phyloP scores from a whole-genome alignment of 306 rosid species.

The Gastrolobium bilobum region DNA sequence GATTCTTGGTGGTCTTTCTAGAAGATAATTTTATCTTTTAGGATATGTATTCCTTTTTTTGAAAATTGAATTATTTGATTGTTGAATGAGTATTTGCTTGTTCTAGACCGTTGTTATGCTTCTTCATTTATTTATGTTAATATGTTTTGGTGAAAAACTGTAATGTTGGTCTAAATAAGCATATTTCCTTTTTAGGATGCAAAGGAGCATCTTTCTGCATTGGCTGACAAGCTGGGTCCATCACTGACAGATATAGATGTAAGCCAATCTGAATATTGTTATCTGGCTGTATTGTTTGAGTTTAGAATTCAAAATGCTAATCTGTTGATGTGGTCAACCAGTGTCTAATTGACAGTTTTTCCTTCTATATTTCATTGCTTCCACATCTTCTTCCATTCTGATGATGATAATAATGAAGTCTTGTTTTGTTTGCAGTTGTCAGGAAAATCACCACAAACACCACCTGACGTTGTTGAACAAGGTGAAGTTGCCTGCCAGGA shows the following conservation, averaged over 20 bases:
- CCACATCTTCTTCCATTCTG: conserved; percentile 39
- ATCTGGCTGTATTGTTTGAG: conserved; percentile 22
- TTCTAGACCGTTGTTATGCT: conserved; percentile 34
- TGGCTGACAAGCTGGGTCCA: conserved; percentile 95
- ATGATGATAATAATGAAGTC: conserved; percentile 39
- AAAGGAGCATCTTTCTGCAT: conserved; percentile 93
- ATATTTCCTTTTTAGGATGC: conserved; percentile 81
- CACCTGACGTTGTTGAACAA: conserved; percentile 76
- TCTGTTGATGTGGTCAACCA: conserved; percentile 17
- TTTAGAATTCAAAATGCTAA: conserved; percentile 25
- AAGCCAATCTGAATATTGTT: conserved; percentile 52
- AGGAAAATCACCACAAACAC: conserved; percentile 71
- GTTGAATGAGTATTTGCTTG: conserved; percentile 34
- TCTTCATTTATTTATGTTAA: conserved; percentile 32
- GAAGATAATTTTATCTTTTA: conserved; percentile 28
- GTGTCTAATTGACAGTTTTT: conserved; percentile 33
- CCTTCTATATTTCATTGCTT: conserved; percentile 33
- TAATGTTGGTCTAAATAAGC: conserved; percentile 51
- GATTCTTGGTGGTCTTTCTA: not conserved
- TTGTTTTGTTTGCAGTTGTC: conserved; percentile 75
- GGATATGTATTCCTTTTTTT: conserved; percentile 26
- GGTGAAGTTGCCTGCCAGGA: conserved; percentile 76
- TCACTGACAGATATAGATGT: conserved; percentile 93
- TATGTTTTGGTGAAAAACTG: conserved; percentile 29
- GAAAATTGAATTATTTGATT: conserved; percentile 24